phyloP scores from a whole-genome alignment of 2,329 filamentous ascomycete genomes.

The Cladophialophora bantiana region DNA sequence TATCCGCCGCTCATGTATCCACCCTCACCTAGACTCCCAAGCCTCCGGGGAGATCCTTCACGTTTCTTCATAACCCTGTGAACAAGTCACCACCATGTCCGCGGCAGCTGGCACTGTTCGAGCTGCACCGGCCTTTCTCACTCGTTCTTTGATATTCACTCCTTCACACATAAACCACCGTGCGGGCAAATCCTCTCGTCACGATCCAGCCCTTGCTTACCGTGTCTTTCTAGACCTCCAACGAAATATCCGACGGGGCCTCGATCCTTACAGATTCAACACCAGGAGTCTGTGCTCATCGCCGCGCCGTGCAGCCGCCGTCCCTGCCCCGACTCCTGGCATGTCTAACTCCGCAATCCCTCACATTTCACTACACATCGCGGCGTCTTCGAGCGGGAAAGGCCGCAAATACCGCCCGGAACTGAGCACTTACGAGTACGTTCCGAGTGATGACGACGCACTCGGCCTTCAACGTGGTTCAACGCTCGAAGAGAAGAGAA shows the following conservation, averaged over 20 bases:
- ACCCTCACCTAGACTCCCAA: background rate
- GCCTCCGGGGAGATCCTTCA: background rate
- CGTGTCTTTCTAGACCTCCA: constrained; percentile 35
- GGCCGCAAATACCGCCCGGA: constrained; percentile 70
- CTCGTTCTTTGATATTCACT: constrained; percentile 34
- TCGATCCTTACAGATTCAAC: constrained; percentile 33
- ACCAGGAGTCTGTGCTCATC: constrained; percentile 26
- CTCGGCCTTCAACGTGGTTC: constrained; percentile 47
- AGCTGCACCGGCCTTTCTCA: constrained; percentile 30
- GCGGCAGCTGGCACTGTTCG: constrained; percentile 26
- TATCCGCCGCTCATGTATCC: background rate
- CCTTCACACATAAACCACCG: constrained; percentile 35
- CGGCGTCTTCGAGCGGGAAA: constrained; percentile 78
- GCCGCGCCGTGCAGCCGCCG: constrained; percentile 20
- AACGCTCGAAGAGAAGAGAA: constrained; percentile 64
- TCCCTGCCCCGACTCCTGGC: background rate
- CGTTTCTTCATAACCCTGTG: background rate
- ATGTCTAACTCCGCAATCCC: constrained; percentile 41
- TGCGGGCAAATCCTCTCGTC: constrained; percentile 38
- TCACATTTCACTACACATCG: constrained; percentile 70
- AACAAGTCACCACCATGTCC: constrained; percentile 24
- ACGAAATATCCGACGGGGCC: constrained; percentile 33
- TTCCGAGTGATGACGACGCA: constrained; percentile 54
- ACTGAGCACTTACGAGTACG: constrained; percentile 76
- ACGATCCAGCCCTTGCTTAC: constrained; percentile 39